Evolutionary conservation across 75 land plant species (phyloP).

Genomic region (Larix kaempferi): DNA sequence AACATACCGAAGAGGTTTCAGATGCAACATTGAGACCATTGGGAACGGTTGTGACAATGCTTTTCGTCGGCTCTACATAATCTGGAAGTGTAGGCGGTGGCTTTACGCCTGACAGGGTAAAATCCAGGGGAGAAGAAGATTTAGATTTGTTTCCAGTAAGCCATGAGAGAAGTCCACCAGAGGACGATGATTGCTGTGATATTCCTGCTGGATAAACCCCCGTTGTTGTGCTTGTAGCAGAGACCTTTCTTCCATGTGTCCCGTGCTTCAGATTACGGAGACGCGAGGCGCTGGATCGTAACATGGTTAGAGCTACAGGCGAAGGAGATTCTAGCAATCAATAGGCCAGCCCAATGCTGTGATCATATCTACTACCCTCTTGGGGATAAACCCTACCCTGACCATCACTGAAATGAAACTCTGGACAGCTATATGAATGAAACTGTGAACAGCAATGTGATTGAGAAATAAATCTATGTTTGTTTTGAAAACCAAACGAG

Average conservation of each 20-base stretch:
- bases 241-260: not conserved
- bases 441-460: no score
- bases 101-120: slow-evolving; percentile 24
- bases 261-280: not conserved
- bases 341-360: no score
- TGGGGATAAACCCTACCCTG: no score
- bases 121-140: slow-evolving; percentile 20
- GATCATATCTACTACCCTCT: no score
- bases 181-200: not conserved
- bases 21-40: slow-evolving; percentile 50
- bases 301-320: no score
- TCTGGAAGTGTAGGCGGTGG: slow-evolving; percentile 31
- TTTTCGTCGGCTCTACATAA: slow-evolving; percentile 13
- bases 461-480: no score
- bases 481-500: no score
- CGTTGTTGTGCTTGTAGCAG: not conserved
- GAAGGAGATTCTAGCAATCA: no score
- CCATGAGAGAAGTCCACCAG: slow-evolving; percentile 19
- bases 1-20: slow-evolving; percentile 24
- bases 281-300: no score
- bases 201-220: not conserved
- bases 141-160: slow-evolving; percentile 4
- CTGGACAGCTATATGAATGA: no score
- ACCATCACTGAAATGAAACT: no score
- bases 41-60: slow-evolving; percentile 30